Conservation (phyloP, 306 rosid species). For the Delonix regia region DNA sequence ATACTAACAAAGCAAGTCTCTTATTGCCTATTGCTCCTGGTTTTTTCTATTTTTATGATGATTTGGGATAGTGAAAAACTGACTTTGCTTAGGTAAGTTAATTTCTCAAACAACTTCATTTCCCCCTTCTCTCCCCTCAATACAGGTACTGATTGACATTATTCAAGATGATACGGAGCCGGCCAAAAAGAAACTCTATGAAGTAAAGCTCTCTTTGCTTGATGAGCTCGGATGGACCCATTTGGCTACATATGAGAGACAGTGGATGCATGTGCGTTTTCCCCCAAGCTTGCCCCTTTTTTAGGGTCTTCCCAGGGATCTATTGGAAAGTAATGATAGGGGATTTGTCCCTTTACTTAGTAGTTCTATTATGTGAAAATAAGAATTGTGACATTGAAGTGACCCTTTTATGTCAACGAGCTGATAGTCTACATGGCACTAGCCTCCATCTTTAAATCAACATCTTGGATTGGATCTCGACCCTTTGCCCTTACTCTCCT, state of each 20-base stretch:
- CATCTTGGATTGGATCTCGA: not conserved
- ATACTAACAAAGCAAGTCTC: constrained; percentile 11
- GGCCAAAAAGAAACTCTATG: constrained; percentile 85
- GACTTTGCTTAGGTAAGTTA: constrained; percentile 9
- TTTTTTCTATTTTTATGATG: constrained; percentile 13
- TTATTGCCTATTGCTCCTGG: constrained; percentile 18
- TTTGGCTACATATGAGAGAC: constrained; percentile 68
- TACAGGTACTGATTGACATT: constrained; percentile 70
- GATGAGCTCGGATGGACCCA: constrained; percentile 87
- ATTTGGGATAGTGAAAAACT: not conserved
- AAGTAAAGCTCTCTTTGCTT: constrained; percentile 75
- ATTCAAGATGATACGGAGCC: constrained; percentile 73
- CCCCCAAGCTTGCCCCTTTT: constrained; percentile 81
- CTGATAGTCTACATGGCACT: not conserved
- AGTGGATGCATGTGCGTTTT: constrained; percentile 93
- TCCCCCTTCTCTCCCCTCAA: constrained; percentile 13
- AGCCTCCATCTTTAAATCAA: too few relatives aligned
- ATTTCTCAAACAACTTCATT: not conserved
- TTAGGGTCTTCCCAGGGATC: constrained; percentile 32
- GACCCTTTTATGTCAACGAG: not conserved
- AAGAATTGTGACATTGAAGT: constrained; percentile 20
- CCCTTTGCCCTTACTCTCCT: not conserved
- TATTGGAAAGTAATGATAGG: constrained; percentile 14
- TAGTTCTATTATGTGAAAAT: constrained; percentile 10
- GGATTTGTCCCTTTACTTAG: constrained; percentile 8